Evolutionary conservation across 2,329 filamentous ascomycete species (phyloP).

Genomic region (Metarhizium humberi): DNA sequence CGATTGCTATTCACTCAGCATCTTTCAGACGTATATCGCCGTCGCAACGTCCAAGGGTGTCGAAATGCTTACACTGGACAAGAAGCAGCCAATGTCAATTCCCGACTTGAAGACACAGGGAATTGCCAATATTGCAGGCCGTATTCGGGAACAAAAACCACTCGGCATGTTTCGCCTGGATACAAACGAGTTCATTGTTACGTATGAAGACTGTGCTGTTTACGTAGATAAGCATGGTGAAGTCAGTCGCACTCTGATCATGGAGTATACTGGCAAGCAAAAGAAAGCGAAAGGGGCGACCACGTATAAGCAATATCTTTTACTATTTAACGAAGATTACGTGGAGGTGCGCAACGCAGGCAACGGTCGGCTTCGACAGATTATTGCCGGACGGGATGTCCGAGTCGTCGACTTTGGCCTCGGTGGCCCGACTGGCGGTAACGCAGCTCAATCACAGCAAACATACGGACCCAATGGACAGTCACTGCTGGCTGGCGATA

Average conservation of each 20-base stretch:
- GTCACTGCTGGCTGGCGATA: constrained; percentile 28
- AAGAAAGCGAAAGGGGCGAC: constrained; percentile 73
- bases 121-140: constrained; percentile 75
- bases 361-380: constrained; percentile 86
- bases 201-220: constrained; percentile 92
- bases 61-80: constrained; percentile 92
- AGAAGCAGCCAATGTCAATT: constrained; percentile 91
- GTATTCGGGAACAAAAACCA: constrained; percentile 74
- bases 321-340: constrained; percentile 93
- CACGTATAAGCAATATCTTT: constrained; percentile 81
- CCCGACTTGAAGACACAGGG: constrained; percentile 73
- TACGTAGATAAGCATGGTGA: constrained; percentile 98
- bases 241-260: constrained; percentile 84
- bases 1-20: constrained; percentile 89
- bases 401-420: constrained; percentile 82
- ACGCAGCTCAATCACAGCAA: constrained; percentile 25
- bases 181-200: constrained; percentile 84
- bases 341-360: constrained; percentile 95
- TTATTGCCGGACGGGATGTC: constrained; percentile 86
- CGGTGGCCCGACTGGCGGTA: constrained; percentile 47
- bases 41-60: constrained; percentile 88
- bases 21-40: constrained; percentile 91
- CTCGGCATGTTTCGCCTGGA: constrained; percentile 95
- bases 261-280: constrained; percentile 94
- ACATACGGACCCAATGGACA: constrained; percentile 25